Base-by-base conservation (phyloP, 2,329 filamentous ascomycete genomes). In the Arachnopeziza araneosa region DNA sequence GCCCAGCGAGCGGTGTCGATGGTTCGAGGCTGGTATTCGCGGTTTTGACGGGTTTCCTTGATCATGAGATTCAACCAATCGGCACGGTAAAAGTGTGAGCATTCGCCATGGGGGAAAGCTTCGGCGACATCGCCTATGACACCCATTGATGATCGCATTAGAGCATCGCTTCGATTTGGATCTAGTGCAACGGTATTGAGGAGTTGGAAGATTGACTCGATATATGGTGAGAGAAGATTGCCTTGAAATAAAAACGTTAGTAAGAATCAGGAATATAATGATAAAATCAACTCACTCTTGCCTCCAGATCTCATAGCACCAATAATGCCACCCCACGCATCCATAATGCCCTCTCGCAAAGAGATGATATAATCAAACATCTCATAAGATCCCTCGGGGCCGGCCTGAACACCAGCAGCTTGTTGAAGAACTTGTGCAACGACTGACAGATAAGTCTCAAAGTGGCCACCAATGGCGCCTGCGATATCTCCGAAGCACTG, bases 401-500 rank as follows among this genome's bases (percentile, higher is more conserved):
- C 85, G 50, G 90, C 85, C 32, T 87, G 90, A 59, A 99, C 91
- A 52, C 83, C 86, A 21, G 92, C 89, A 59, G 95, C 95, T 75
- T 98, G 93, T 76, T 97, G 91, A 64, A 99, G 82, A 19, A 99
- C 93, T 73, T 93, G 89, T 24, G 91, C 95, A 60, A 99, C 95
- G 52, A 98, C 91, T 3, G 88, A 85, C 36, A 99, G 82, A 72
- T 99, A 99, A 0, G 88, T 91, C 78, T 98, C 92, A 66, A 99
- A 99, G 69, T 91, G 86, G 26, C 89, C 90, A 64, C 89, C 86
- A 69, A 99, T 99, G 55, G 95, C 93, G 69, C 93, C 90, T 49
- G 95, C 95, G 76, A 99, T 96, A 71, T 99, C 95, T 61, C 95
- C 95, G 72, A 99, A 99, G 74, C 92, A 97, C 76, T 98, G 93